Evolutionary conservation across 495 filamentous ascomycete species (phyloP).

Genomic region (Xylaria flabelliformis): DNA sequence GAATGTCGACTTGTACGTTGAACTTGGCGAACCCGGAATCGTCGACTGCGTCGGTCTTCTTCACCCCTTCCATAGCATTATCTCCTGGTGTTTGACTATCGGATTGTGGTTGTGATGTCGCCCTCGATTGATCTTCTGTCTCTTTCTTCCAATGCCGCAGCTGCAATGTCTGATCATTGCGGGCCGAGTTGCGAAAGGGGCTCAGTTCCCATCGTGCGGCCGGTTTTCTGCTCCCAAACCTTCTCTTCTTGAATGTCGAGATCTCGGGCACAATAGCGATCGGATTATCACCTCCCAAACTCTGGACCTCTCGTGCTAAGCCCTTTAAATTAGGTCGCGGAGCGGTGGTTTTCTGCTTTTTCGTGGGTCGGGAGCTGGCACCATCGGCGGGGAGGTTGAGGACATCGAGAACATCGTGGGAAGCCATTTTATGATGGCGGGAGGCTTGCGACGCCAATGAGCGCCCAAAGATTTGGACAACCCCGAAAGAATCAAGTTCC

Average conservation of each 20-base stretch:
- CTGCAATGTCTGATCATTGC: slow-evolving; percentile 57
- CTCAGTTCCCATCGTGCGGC: slow-evolving; percentile 62
- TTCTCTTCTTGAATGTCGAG: slow-evolving; percentile 54
- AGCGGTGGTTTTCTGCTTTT: slow-evolving; percentile 77
- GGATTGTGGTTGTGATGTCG: slow-evolving; percentile 24
- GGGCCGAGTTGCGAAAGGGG: slow-evolving; percentile 62
- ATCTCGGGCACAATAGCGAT: slow-evolving; percentile 56
- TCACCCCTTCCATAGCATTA: slow-evolving; percentile 22
- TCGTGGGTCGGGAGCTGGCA: slow-evolving; percentile 64
- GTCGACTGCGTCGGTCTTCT: slow-evolving; percentile 42
- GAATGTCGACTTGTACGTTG: slow-evolving; percentile 76
- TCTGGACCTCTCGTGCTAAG: slow-evolving; percentile 65
- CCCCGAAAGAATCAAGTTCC: background rate
- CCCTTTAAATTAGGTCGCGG: slow-evolving; percentile 70
- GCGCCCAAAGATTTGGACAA: background rate
- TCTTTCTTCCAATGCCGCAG: slow-evolving; percentile 71
- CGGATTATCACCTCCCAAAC: slow-evolving; percentile 58
- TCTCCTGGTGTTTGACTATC: slow-evolving; percentile 29
- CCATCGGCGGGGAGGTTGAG: slow-evolving; percentile 77
- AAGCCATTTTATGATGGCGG: slow-evolving; percentile 63
- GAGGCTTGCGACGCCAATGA: background rate
- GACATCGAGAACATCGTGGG: slow-evolving; percentile 86
- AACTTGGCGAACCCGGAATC: slow-evolving; percentile 75
- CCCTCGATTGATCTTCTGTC: slow-evolving; percentile 43
- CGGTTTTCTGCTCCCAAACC: slow-evolving; percentile 65